A percentile compares a stretch with the other conserved stretches of the same genome.
phyloP scores from a whole-genome alignment of 116 monocot species.

The Cymodocea nodosa region DNA sequence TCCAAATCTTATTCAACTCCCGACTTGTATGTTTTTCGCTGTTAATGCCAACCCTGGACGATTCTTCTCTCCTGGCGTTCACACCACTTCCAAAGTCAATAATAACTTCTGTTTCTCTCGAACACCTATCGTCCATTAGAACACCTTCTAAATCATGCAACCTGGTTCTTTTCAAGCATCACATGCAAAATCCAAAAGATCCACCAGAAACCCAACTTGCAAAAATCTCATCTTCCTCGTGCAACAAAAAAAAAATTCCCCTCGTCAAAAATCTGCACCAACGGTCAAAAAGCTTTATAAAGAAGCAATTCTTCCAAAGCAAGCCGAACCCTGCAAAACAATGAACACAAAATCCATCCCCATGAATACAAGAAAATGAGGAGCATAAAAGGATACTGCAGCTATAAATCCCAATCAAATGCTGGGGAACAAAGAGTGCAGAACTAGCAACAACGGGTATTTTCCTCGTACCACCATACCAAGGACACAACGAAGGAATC shows the following conservation, averaged over 20 bases:
- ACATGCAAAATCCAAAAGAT: not conserved
- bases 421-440: no score
- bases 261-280: no score
- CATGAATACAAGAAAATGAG: no score
- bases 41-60: not conserved
- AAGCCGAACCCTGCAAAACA: no score
- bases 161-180: not conserved
- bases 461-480: no score
- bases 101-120: conserved; percentile 3
- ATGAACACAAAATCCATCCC: no score
- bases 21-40: not conserved
- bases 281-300: no score
- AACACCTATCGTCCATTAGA: not conserved
- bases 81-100: conserved; percentile 9
- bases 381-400: no score
- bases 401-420: no score
- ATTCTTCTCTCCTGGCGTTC: not conserved
- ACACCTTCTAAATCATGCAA: not conserved
- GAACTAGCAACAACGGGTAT: no score
- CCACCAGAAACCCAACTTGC: not conserved
- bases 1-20: conserved; percentile 2
- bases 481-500: no score
- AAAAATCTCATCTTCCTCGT: not conserved
- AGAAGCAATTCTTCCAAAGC: no score
- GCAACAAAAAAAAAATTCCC: not conserved